Evolutionary conservation across 371 early-diverging fungal species (phyloP).

Genomic region (Rhizopus arrhizus): DNA sequence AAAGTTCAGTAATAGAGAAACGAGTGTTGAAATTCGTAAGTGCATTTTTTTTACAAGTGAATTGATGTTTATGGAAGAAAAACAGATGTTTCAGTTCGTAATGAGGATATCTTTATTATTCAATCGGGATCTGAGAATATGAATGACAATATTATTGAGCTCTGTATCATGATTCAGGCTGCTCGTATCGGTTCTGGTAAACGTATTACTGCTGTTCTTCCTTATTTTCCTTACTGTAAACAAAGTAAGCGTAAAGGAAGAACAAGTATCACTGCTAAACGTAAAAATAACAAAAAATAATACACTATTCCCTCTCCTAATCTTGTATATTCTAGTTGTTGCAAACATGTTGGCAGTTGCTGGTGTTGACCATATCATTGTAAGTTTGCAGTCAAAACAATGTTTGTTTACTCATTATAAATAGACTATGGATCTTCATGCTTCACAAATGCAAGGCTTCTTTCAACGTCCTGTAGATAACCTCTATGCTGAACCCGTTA

Average conservation of each 20-base stretch:
- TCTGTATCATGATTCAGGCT: conserved; percentile 94
- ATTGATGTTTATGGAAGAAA: too few relatives aligned
- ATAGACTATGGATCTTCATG: conserved; percentile 91
- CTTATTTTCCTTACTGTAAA: conserved; percentile 97
- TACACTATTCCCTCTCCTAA: neutral
- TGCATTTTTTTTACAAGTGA: neutral
- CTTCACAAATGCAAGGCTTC: conserved; percentile 97
- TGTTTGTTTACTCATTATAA: neutral
- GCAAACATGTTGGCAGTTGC: conserved; percentile 94
- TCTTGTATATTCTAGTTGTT: conserved; percentile 61
- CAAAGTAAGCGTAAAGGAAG: conserved; percentile 97
- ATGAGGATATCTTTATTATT: conserved; percentile 96
- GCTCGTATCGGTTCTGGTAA: conserved; percentile 88
- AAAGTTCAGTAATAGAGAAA: conserved; percentile 80
- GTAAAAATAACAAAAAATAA: conserved; percentile 39
- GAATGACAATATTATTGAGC: conserved; percentile 96
- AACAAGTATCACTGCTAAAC: conserved; percentile 93
- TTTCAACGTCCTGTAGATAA: conserved; percentile 96
- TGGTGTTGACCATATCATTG: conserved; percentile 95
- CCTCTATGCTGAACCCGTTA: conserved; percentile 90
- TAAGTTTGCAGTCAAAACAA: conserved; percentile 24
- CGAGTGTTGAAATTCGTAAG: conserved; percentile 64
- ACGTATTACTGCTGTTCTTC: conserved; percentile 86
- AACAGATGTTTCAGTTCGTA: conserved; percentile 88
- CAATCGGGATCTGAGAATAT: conserved; percentile 88